Evolutionary conservation across 1,139 yeast species (phyloP).

Genomic region (Nakaseomyces uthaithaninus): DNA sequence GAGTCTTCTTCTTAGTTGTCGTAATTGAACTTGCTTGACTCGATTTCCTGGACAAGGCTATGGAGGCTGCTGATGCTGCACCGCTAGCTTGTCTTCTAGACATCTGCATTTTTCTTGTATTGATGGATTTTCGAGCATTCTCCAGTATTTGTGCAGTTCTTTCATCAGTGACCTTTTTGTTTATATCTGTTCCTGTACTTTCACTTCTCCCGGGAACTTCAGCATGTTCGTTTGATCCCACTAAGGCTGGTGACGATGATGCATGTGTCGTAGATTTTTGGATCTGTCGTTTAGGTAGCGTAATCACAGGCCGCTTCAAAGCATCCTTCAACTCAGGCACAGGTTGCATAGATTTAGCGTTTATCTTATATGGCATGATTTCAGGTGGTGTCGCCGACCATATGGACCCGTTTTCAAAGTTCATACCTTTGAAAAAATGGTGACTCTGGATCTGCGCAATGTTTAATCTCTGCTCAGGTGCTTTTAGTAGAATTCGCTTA

Average conservation of each 20-base stretch:
- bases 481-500: slow-evolving; percentile 53
- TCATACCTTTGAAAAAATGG: slow-evolving; percentile 59
- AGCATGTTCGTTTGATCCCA: slow-evolving; percentile 3
- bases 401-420: slow-evolving; percentile 52
- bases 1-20: slow-evolving; percentile 7
- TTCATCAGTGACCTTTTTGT: slow-evolving; percentile 21
- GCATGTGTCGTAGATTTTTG: slow-evolving; percentile 5
- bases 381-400: slow-evolving; percentile 74
- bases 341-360: slow-evolving; percentile 39
- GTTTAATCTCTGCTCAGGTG: slow-evolving; percentile 65
- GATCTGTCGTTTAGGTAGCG: slow-evolving; percentile 28
- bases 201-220: slow-evolving; percentile 18
- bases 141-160: slow-evolving; percentile 29
- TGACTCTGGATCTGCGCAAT: slow-evolving; percentile 67
- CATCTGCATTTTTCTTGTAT: slow-evolving; percentile 18
- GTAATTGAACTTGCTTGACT: slow-evolving; percentile 10
- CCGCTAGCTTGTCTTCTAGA: slow-evolving; percentile 20
- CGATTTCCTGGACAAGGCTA: slow-evolving; percentile 21
- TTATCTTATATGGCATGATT: slow-evolving; percentile 61
- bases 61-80: slow-evolving; percentile 35
- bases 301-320: slow-evolving; percentile 18
- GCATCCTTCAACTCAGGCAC: slow-evolving; percentile 31
- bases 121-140: slow-evolving; percentile 23
- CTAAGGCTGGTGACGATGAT: slow-evolving; percentile 4
- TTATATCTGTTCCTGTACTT: slow-evolving; percentile 6